Percentiles rank a stretch among this genome's conserved stretches.
Evolutionary conservation across 441 rosid species (phyloP).

Genomic region (Daphne laureola): DNA sequence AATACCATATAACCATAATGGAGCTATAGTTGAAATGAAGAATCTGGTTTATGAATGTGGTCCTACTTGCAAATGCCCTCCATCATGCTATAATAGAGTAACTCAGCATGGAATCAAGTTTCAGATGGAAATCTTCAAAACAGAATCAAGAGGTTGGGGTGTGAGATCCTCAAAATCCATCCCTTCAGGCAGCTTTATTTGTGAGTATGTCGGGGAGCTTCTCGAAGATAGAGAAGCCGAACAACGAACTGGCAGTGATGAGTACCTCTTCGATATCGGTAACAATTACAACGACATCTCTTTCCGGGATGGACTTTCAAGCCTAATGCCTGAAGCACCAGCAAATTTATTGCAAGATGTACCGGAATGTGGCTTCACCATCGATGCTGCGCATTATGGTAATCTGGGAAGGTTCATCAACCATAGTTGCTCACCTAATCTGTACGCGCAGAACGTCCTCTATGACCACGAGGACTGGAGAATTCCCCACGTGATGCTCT

Average conservation of each 20-base stretch:
- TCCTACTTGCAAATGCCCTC: slow-evolving; percentile 68
- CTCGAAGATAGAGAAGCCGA: slow-evolving; percentile 81
- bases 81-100: slow-evolving; percentile 71
- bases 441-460: slow-evolving; percentile 81
- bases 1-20: slow-evolving; percentile 71
- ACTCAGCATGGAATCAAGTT: slow-evolving; percentile 68
- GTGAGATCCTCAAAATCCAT: slow-evolving; percentile 77
- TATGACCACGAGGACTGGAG: slow-evolving; percentile 73
- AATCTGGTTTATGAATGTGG: slow-evolving; percentile 79
- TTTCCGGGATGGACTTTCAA: slow-evolving; percentile 41
- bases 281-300: slow-evolving; percentile 31
- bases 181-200: slow-evolving; percentile 79
- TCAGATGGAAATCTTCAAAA: slow-evolving; percentile 80
- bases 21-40: slow-evolving; percentile 63
- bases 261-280: slow-evolving; percentile 85
- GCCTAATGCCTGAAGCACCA: slow-evolving; percentile 28
- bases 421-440: slow-evolving; percentile 91
- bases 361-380: slow-evolving; percentile 53
- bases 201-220: slow-evolving; percentile 83
- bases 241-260: slow-evolving; percentile 55
- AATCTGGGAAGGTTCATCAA: slow-evolving; percentile 85
- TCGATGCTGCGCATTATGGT: slow-evolving; percentile 71
- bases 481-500: slow-evolving; percentile 84
- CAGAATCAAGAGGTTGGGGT: slow-evolving; percentile 85
- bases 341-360: slow-evolving; percentile 26